Evolutionary conservation across 495 filamentous ascomycete genomes (phyloP).

Genomic region (Daldinia concentrica): DNA sequence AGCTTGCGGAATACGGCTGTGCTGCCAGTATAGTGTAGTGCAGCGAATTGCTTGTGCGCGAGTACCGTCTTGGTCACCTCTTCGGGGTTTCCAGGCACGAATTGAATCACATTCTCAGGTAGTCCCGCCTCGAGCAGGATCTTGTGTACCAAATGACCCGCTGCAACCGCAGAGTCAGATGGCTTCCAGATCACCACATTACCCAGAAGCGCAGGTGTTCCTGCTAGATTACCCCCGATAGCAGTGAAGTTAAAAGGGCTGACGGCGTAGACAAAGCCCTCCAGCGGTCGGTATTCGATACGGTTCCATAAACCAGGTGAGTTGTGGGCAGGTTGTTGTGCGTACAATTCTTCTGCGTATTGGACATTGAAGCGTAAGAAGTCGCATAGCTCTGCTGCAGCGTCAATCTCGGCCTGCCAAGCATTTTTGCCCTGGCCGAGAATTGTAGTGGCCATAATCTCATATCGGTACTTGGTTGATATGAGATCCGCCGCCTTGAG

Average conservation of each 20-base stretch:
- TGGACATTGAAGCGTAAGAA: conserved; percentile 92
- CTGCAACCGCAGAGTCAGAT: conserved; percentile 77
- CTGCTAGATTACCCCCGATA: conserved; percentile 80
- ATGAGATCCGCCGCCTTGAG: conserved; percentile 92
- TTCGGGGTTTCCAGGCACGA: conserved; percentile 80
- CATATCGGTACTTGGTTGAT: conserved; percentile 88
- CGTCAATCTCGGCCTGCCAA: conserved; percentile 96
- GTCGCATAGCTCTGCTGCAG: conserved; percentile 89
- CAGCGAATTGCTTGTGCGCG: conserved; percentile 74
- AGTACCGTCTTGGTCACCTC: conserved; percentile 75
- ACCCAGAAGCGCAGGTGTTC: conserved; percentile 77
- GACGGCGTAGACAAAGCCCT: conserved; percentile 88
- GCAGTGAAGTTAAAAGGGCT: conserved; percentile 93
- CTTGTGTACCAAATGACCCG: conserved; percentile 79
- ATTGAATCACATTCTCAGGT: conserved; percentile 82
- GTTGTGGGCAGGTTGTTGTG: conserved; percentile 82
- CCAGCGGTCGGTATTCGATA: conserved; percentile 81
- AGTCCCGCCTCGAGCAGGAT: conserved; percentile 90
- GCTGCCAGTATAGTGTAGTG: conserved; percentile 83
- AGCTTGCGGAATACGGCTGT: conserved; percentile 82
- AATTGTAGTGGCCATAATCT: conserved; percentile 93
- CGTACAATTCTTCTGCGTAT: conserved; percentile 87
- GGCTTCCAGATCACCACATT: conserved; percentile 94
- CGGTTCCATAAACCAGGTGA: conserved; percentile 83
- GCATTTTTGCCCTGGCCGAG: conserved; percentile 95